A percentile compares a stretch with the other conserved stretches of the same genome.
Conservation (phyloP, 2,329 filamentous ascomycete genomes). For the Fusarium napiforme region DNA sequence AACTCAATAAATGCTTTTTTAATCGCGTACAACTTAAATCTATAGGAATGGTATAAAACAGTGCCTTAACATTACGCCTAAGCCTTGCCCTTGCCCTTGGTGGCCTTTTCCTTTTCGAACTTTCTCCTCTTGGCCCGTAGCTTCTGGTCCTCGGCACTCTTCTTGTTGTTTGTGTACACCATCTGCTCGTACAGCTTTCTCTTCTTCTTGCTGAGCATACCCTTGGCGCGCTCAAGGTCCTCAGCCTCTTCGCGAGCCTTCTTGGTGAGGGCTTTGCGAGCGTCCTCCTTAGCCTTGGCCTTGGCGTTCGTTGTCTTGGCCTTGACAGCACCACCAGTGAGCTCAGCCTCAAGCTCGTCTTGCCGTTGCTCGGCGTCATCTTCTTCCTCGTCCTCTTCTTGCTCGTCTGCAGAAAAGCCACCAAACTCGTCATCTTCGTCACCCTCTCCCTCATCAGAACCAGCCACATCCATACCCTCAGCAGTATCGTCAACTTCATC, state of each 20-base stretch:
- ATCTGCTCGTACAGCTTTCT: slow-evolving; percentile 98
- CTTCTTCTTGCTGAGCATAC: slow-evolving; percentile 99
- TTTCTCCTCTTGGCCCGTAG: slow-evolving; percentile 90
- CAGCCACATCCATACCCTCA: slow-evolving; percentile 62
- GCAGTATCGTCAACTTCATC: slow-evolving; percentile 58
- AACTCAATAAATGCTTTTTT: slow-evolving; percentile 34
- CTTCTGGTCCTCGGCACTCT: slow-evolving; percentile 88
- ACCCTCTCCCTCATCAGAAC: slow-evolving; percentile 58
- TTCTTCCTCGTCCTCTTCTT: slow-evolving; percentile 60
- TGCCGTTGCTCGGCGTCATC: slow-evolving; percentile 81
- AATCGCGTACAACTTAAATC: slow-evolving; percentile 42
- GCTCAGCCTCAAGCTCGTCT: slow-evolving; percentile 91
- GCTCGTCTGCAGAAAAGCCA: slow-evolving; percentile 62
- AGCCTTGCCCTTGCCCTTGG: slow-evolving; percentile 56
- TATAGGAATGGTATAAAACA: slow-evolving; percentile 48
- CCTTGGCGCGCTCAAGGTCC: slow-evolving; percentile 91
- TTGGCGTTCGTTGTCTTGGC: slow-evolving; percentile 60
- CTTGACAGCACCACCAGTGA: slow-evolving; percentile 73
- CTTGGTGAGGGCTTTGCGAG: slow-evolving; percentile 74
- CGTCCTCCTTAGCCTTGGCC: slow-evolving; percentile 74
- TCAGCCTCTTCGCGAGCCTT: slow-evolving; percentile 82
- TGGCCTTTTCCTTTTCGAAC: slow-evolving; percentile 75
- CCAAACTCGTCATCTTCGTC: slow-evolving; percentile 60
- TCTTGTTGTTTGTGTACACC: slow-evolving; percentile 93
- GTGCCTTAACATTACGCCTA: slow-evolving; percentile 50